Percentiles rank a stretch among this genome's conserved stretches.
phyloP scores from a whole-genome alignment of 768 basidiomycete genomes.

The Hydnum rufescens region DNA sequence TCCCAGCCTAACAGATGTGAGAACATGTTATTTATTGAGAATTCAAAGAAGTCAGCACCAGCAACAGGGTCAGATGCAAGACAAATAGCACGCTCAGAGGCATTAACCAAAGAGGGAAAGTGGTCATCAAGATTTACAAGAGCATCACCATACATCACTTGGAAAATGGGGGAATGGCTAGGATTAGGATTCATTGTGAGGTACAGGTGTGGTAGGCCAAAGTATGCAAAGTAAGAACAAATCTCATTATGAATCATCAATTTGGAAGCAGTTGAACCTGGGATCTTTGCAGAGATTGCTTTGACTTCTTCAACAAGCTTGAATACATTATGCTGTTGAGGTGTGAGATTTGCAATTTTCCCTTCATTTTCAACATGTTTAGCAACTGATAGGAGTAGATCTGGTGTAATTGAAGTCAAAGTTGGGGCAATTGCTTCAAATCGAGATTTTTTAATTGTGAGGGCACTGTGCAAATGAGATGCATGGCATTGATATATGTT shows the following conservation, averaged over 20 bases:
- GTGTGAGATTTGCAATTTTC: neutral
- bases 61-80: too few relatives aligned
- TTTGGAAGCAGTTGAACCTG: conserved; percentile 8
- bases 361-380: neutral
- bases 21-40: conserved; percentile 18
- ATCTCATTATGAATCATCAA: conserved; percentile 11
- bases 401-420: conserved; percentile 7
- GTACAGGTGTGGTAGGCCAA: conserved; percentile 10
- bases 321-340: conserved; percentile 4
- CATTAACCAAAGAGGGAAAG: conserved; percentile 13
- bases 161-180: conserved; percentile 16
- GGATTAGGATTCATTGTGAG: conserved; percentile 12
- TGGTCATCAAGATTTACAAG: conserved; percentile 3
- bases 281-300: conserved; percentile 8
- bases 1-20: conserved; percentile 17
- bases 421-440: conserved; percentile 5
- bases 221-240: conserved; percentile 2
- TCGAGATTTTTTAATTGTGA: conserved; percentile 3
- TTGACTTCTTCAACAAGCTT: conserved; percentile 10
- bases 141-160: too few relatives aligned
- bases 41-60: too few relatives aligned
- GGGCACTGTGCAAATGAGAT: conserved; percentile 2
- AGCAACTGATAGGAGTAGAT: conserved; percentile 4
- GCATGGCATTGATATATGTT: conserved; percentile 11
- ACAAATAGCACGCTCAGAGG: conserved; percentile 12